A percentile compares a stretch with the other conserved stretches of the same genome.
These are phyloP conservation scores for Boechera divaricarpa DNA, from an alignment of 345 rosid species.

Conservation along the genomic window DNA sequence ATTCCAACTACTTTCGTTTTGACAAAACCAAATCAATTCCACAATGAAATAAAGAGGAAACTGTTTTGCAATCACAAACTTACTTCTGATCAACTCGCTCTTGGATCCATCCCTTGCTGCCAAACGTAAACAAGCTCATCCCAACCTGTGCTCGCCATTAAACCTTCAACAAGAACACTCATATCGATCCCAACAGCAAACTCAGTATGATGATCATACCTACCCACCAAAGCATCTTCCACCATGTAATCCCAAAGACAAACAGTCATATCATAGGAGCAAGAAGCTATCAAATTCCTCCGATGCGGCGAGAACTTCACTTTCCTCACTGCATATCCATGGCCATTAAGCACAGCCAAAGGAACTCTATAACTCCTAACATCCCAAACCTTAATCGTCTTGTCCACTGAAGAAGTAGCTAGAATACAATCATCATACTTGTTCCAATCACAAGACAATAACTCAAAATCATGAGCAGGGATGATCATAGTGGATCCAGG, in stretches of 20 bases:
- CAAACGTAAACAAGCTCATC: conserved; percentile 90
- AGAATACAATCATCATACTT: conserved; percentile 85
- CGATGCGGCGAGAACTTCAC: conserved; percentile 89
- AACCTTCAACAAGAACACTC: conserved; percentile 95
- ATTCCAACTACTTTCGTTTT: conserved; percentile 9
- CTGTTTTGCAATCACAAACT: conserved; percentile 16
- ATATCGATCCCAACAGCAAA: conserved; percentile 86
- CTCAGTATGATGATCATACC: conserved; percentile 89
- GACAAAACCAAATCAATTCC: conserved; percentile 23
- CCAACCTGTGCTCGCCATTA: conserved; percentile 93
- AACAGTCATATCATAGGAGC: conserved; percentile 90
- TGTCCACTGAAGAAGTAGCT: conserved; percentile 85
- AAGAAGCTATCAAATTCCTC: conserved; percentile 72
- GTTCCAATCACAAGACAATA: conserved; percentile 87
- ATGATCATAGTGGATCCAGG: conserved; percentile 92
- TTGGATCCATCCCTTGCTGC: conserved; percentile 94
- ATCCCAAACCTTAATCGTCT: conserved; percentile 81
- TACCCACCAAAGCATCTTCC: conserved; percentile 83
- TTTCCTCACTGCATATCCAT: conserved; percentile 82
- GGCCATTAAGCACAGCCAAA: conserved; percentile 74
- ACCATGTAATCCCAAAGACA: conserved; percentile 90
- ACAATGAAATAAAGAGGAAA: conserved; percentile 23
- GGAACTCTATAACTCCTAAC: conserved; percentile 79
- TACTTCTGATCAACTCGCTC: conserved; percentile 58
- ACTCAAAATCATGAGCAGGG: conserved; percentile 85